Conservation (phyloP, 108 stramenopile genomes). For the Nitzschia sp. region DNA sequence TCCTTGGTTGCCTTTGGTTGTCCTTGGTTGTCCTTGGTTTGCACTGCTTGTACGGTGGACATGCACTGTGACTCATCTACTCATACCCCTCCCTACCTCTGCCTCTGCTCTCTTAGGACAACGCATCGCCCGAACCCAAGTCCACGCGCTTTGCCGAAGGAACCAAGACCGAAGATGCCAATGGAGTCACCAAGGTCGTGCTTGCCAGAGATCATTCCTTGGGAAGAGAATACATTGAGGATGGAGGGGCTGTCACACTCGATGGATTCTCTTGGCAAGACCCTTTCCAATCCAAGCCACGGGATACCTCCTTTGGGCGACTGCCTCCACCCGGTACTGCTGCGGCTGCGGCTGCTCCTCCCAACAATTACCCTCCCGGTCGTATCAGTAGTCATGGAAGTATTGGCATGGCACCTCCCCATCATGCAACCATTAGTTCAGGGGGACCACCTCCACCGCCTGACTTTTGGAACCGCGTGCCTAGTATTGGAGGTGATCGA, state of each 20-base stretch:
- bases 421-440: constrained; percentile 16
- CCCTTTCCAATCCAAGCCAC: constrained; percentile 32
- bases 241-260: constrained; percentile 43
- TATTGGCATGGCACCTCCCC: constrained; percentile 40
- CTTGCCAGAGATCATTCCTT: constrained; percentile 75
- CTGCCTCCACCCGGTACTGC: not conserved
- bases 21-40: not conserved
- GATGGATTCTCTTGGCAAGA: constrained; percentile 81
- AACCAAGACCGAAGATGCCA: constrained; percentile 34
- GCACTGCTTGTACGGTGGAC: too few relatives aligned
- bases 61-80: too few relatives aligned
- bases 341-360: constrained; percentile 11
- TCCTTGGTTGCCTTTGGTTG: constrained; percentile 2
- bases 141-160: constrained; percentile 59
- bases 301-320: constrained; percentile 5
- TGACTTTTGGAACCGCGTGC: constrained; percentile 35
- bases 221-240: constrained; percentile 56
- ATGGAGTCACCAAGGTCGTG: constrained; percentile 38
- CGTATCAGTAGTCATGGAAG: constrained; percentile 40
- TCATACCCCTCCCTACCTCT: too few relatives aligned
- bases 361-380: constrained; percentile 1
- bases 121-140: constrained; percentile 17
- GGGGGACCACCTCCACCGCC: constrained; percentile 36
- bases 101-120: too few relatives aligned
- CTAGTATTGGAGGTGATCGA: constrained; percentile 8